A percentile compares a stretch with the other conserved stretches of the same genome.
Evolutionary conservation across 2,329 filamentous ascomycete genomes (phyloP).

Genomic region (Venturia pyrina): DNA sequence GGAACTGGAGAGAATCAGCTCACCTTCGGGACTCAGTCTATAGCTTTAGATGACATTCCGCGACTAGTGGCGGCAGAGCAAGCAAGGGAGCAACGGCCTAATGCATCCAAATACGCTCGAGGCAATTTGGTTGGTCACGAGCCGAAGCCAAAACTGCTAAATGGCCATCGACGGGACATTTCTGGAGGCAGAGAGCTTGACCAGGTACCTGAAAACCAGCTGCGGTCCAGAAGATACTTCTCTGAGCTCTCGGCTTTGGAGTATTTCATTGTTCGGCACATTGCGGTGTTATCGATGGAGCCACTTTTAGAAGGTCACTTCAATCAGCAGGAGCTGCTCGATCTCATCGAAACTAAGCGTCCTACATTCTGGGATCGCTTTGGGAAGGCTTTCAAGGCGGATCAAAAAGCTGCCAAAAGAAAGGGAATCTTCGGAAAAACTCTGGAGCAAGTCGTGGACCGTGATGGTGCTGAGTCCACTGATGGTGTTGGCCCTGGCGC

Average conservation of each 20-base stretch:
- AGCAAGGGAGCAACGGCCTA: conserved; percentile 78
- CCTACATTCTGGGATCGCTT: conserved; percentile 98
- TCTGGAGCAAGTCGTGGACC: conserved; percentile 79
- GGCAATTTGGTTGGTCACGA: conserved; percentile 58
- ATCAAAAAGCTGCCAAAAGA: conserved; percentile 74
- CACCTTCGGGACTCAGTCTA: conserved; percentile 81
- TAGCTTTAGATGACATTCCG: conserved; percentile 93
- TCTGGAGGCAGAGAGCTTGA: conserved; percentile 43
- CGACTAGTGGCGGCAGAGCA: conserved; percentile 93
- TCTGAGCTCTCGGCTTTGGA: conserved; percentile 91
- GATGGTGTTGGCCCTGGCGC: conserved; percentile 90
- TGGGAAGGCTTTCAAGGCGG: conserved; percentile 91
- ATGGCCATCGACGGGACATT: conserved; percentile 59
- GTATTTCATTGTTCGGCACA: conserved; percentile 93
- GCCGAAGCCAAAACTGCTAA: conserved; percentile 57
- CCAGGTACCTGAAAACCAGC: conserved; percentile 32
- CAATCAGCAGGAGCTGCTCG: conserved; percentile 83
- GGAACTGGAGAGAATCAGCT: conserved; percentile 57
- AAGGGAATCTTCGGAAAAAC: conserved; percentile 90
- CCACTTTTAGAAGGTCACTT: conserved; percentile 84
- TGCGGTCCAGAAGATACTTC: conserved; percentile 40
- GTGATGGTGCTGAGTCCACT: conserved; percentile 93
- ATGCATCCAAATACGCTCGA: conserved; percentile 65
- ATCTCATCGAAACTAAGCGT: conserved; percentile 87
- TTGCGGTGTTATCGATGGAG: conserved; percentile 91